These are phyloP conservation scores for Schwanniomyces occidentalis DNA, from an alignment of 805 yeast species.

Conservation along the genomic window DNA sequence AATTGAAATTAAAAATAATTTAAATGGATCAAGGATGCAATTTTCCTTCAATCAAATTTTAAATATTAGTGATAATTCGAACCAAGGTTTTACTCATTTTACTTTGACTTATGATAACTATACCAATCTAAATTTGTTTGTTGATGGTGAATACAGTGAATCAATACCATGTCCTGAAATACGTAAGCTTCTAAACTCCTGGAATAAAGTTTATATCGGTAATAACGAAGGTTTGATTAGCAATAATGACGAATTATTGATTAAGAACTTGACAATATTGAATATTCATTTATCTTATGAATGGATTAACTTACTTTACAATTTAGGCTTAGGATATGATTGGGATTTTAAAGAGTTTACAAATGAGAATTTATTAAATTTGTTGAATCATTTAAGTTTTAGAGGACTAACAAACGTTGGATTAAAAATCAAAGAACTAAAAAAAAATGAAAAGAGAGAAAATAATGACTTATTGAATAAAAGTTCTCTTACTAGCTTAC, in stretches of 20 bases:
- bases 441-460: constrained; percentile 11
- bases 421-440: constrained; percentile 31
- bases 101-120: constrained; percentile 38
- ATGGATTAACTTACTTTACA: constrained; percentile 52
- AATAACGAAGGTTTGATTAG: constrained; percentile 10
- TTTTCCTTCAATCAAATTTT: constrained; percentile 35
- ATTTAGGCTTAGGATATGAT: constrained; percentile 46
- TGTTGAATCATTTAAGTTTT: constrained; percentile 42
- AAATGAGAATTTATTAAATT: constrained; percentile 35
- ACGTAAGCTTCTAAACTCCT: constrained; percentile 24
- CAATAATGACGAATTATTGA: constrained; percentile 26
- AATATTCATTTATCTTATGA: constrained; percentile 39
- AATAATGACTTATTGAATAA: constrained; percentile 2
- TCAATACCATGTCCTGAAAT: constrained; percentile 40
- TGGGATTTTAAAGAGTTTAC: constrained; percentile 46
- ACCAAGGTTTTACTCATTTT: constrained; percentile 30
- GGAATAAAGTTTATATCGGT: constrained; percentile 42
- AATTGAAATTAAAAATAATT: constrained; percentile 26
- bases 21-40: constrained; percentile 25
- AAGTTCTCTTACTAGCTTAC: constrained; percentile 1
- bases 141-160: constrained; percentile 52
- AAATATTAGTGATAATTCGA: constrained; percentile 7
- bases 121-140: constrained; percentile 42
- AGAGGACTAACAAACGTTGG: constrained; percentile 36
- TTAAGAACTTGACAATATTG: constrained; percentile 41